A percentile compares a stretch with the other conserved stretches of the same genome.
Evolutionary conservation across 768 basidiomycete species (phyloP).

Genomic region (Sarcomyxa edulis): DNA sequence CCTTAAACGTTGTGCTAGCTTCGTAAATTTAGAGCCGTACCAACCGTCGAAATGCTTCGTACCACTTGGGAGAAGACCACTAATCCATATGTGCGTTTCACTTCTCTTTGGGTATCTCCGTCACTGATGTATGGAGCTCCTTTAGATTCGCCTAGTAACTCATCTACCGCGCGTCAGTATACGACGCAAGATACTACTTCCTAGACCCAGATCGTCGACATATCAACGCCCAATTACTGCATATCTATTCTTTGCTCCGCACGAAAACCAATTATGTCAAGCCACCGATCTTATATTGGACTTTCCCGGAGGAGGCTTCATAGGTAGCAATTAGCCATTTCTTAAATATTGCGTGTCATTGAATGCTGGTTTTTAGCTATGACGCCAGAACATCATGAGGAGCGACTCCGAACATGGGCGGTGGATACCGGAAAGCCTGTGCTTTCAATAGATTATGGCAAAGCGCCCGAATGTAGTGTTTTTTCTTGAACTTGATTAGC

Average conservation of each 20-base stretch:
- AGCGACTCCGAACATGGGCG: slow-evolving; percentile 86
- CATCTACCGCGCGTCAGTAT: slow-evolving; percentile 57
- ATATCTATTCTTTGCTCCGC: slow-evolving; percentile 76
- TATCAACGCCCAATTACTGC: slow-evolving; percentile 81
- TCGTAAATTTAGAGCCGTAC: slow-evolving; percentile 85
- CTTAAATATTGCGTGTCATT: slow-evolving; percentile 88
- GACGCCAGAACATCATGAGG: slow-evolving; percentile 95
- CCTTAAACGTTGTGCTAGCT: slow-evolving; percentile 60
- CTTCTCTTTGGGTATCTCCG: slow-evolving; percentile 6
- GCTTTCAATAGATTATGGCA: slow-evolving; percentile 89
- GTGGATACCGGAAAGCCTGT: slow-evolving; percentile 72
- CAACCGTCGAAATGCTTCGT: slow-evolving; percentile 94
- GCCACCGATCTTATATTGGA: slow-evolving; percentile 85
- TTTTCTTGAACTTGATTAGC: not conserved
- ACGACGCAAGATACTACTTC: slow-evolving; percentile 73
- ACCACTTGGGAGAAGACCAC: slow-evolving; percentile 95
- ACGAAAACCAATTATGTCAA: slow-evolving; percentile 55
- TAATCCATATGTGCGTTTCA: slow-evolving; percentile 75
- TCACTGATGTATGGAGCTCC: slow-evolving; percentile 4
- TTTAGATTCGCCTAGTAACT: slow-evolving; percentile 64
- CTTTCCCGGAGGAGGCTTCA: slow-evolving; percentile 92
- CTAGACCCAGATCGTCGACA: slow-evolving; percentile 70
- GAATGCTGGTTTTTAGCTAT: slow-evolving; percentile 97
- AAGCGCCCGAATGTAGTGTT: slow-evolving; percentile 86
- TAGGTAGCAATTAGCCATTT: too few relatives aligned